phyloP scores from a whole-genome alignment of 2,329 filamentous ascomycete species.

The Fusarium anguioides region DNA sequence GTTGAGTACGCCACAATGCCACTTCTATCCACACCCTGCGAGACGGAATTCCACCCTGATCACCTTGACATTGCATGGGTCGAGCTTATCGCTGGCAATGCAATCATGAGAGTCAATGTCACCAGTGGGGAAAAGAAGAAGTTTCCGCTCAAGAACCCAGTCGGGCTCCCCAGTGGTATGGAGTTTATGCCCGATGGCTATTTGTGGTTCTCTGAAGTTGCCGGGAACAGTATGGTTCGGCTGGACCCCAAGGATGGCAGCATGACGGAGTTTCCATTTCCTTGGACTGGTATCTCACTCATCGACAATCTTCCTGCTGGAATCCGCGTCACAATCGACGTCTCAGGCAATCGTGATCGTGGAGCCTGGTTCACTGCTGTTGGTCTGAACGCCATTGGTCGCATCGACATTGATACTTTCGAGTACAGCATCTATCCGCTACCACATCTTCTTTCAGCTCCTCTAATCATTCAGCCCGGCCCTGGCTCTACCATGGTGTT shows the following conservation, averaged over 20 bases:
- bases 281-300: not conserved
- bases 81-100: not conserved
- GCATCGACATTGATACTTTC: not conserved
- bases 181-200: not conserved
- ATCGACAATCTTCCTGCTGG: not conserved
- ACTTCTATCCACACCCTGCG: not conserved
- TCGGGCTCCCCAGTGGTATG: not conserved
- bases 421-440: not conserved
- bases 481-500: not conserved
- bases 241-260: not conserved
- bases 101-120: not conserved
- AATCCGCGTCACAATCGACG: not conserved
- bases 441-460: not conserved
- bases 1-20: not conserved
- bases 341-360: not conserved
- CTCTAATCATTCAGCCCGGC: not conserved
- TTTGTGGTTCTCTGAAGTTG: not conserved
- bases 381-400: not conserved
- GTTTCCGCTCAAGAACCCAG: not conserved
- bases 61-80: not conserved
- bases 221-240: not conserved
- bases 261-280: not conserved
- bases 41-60: not conserved
- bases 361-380: not conserved
- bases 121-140: not conserved